A percentile compares a stretch with the other conserved stretches of the same genome.
Evolutionary conservation across 2,329 filamentous ascomycete genomes (phyloP).

Genomic region (Colletotrichum tanaceti): DNA sequence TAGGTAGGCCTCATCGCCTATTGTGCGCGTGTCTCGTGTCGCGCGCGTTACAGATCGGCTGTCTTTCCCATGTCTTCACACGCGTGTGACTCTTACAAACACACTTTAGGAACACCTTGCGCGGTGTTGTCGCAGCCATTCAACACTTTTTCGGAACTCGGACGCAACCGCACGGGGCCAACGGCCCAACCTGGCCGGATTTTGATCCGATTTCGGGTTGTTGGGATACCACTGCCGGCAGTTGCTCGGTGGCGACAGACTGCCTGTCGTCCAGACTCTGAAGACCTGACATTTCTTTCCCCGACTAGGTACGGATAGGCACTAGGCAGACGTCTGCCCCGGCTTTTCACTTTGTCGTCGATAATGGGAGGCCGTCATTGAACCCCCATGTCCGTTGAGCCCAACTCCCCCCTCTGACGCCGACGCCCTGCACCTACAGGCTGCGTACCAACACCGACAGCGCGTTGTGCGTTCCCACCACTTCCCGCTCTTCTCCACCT

Average conservation of each 20-base stretch:
- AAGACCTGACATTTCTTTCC: not conserved
- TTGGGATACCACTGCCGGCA: slow-evolving; percentile 1
- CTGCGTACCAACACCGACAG: not conserved
- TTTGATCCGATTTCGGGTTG: slow-evolving; percentile 10
- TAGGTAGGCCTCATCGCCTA: slow-evolving; percentile 22
- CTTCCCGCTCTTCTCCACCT: not conserved
- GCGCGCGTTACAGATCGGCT: not conserved
- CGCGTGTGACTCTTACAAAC: slow-evolving; percentile 6
- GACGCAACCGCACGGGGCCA: slow-evolving; percentile 13
- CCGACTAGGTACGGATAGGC: no score
- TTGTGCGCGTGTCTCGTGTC: slow-evolving; percentile 8
- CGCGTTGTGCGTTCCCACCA: slow-evolving; percentile 10
- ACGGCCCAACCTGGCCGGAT: slow-evolving; percentile 20
- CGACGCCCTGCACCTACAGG: not conserved
- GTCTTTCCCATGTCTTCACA: slow-evolving; percentile 4
- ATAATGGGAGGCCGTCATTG: slow-evolving; percentile 4
- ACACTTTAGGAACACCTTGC: slow-evolving; percentile 3
- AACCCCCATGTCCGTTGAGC: slow-evolving; percentile 28
- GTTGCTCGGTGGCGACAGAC: slow-evolving; percentile 7
- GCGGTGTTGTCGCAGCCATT: slow-evolving; percentile 11
- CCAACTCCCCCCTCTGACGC: slow-evolving; percentile 1
- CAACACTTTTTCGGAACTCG: slow-evolving; percentile 24
- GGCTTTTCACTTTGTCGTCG: not conserved
- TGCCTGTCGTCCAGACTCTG: slow-evolving; percentile 10
- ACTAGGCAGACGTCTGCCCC: not conserved